Percentiles rank a stretch among this genome's conserved stretches.
These are phyloP conservation scores for Aspergillus pseudoterreus DNA, from an alignment of 2,329 filamentous ascomycete species.

Conservation along the genomic window DNA sequence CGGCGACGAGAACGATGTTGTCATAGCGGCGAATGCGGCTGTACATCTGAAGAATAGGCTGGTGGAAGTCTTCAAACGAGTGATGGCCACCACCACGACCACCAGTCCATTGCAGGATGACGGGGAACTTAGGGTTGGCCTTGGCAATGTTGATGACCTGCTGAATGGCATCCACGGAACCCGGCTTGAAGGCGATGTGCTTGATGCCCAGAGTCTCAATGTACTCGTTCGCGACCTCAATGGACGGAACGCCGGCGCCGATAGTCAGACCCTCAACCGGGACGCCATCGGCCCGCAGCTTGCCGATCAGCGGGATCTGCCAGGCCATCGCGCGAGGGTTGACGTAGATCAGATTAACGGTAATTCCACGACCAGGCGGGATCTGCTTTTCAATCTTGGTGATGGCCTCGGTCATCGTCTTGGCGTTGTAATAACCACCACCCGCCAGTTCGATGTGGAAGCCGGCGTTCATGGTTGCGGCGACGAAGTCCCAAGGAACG, in stretches of 20 bases:
- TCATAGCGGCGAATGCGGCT: conserved; percentile 76
- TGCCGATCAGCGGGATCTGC: conserved; percentile 82
- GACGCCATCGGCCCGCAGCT: conserved; percentile 77
- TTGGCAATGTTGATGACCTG: conserved; percentile 87
- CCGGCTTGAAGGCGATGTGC: conserved; percentile 91
- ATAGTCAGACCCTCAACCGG: conserved; percentile 91
- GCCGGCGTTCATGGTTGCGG: conserved; percentile 90
- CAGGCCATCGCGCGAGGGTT: conserved; percentile 85
- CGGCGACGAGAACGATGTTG: conserved; percentile 83
- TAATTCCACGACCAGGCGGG: conserved; percentile 81
- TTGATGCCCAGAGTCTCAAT: conserved; percentile 89
- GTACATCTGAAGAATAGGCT: conserved; percentile 88
- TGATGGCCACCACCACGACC: conserved; percentile 90
- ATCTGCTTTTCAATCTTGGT: conserved; percentile 80
- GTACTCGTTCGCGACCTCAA: conserved; percentile 89
- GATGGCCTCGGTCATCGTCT: conserved; percentile 77
- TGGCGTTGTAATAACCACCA: conserved; percentile 82
- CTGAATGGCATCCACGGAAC: conserved; percentile 83
- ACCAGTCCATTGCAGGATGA: conserved; percentile 90
- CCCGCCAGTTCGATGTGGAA: conserved; percentile 89
- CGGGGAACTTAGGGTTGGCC: conserved; percentile 82
- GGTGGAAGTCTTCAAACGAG: conserved; percentile 91
- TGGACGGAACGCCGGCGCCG: conserved; percentile 85
- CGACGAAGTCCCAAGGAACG: conserved; percentile 86
- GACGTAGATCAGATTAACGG: conserved; percentile 87